A percentile compares a stretch with the other conserved stretches of the same genome.
phyloP scores from a whole-genome alignment of 805 yeast genomes.

The Saccharomycopsis sp. region DNA sequence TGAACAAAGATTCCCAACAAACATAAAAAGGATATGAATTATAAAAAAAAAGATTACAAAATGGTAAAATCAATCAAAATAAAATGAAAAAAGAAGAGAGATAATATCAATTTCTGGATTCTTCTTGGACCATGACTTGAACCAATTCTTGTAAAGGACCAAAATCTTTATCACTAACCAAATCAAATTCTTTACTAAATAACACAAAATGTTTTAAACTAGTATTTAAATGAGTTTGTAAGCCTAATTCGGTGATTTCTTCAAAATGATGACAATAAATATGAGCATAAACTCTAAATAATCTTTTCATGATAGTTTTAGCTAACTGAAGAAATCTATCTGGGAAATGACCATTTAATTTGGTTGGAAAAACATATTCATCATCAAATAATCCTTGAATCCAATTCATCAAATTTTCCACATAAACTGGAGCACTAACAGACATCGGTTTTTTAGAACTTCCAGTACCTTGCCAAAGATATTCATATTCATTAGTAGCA shows the following conservation, averaged over 20 bases:
- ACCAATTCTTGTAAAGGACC: constrained; percentile 90
- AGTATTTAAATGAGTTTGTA: constrained; percentile 88
- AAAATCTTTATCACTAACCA: constrained; percentile 70
- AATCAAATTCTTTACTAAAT: constrained; percentile 73
- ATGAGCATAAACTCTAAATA: constrained; percentile 93
- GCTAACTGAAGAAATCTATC: constrained; percentile 69
- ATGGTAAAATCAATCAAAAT: too few species aligned
- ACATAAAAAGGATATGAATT: too few species aligned
- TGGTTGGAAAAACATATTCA: constrained; percentile 81
- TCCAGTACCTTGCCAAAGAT: constrained; percentile 85
- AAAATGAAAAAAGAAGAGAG: neutral
- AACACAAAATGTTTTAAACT: constrained; percentile 88
- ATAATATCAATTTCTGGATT: constrained; percentile 4
- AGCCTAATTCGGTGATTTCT: constrained; percentile 83
- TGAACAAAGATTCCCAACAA: too few species aligned
- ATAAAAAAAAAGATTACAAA: too few species aligned
- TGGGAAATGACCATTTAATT: constrained; percentile 87
- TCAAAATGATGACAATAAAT: constrained; percentile 97
- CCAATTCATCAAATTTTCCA: constrained; percentile 91
- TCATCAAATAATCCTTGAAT: constrained; percentile 88
- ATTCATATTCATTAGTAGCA: constrained; percentile 95
- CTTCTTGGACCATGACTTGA: constrained; percentile 42
- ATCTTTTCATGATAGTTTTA: constrained; percentile 79
- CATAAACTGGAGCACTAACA: constrained; percentile 90
- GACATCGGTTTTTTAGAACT: constrained; percentile 59